phyloP scores from a whole-genome alignment of 2,329 filamentous ascomycete genomes.

The Paecilomyces niveus region DNA sequence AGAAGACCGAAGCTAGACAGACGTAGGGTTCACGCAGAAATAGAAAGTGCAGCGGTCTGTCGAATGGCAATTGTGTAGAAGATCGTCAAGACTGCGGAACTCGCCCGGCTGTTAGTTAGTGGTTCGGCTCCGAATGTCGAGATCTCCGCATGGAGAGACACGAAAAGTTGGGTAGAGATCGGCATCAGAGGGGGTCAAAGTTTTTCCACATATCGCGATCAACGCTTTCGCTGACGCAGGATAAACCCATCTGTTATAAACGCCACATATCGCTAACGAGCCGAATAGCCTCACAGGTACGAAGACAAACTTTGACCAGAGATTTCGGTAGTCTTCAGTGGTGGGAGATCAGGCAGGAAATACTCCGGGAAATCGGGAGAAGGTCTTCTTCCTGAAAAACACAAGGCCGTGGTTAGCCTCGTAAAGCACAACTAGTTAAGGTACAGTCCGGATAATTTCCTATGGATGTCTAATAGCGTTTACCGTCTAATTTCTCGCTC shows the following conservation, averaged over 20 bases:
- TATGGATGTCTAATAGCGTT: too few relatives aligned
- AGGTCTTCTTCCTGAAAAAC: too few relatives aligned
- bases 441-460: too few relatives aligned
- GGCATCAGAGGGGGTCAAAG: neutral
- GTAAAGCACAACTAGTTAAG: too few relatives aligned
- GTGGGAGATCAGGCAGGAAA: neutral
- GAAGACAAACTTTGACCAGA: neutral
- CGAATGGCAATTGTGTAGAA: too few relatives aligned
- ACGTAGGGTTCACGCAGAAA: neutral
- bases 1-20: neutral
- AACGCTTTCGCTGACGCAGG: neutral
- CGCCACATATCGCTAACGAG: neutral
- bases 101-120: too few relatives aligned
- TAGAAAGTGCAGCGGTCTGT: neutral
- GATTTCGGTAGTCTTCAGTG: neutral
- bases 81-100: too few relatives aligned
- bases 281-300: neutral
- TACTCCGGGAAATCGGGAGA: neutral
- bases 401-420: too few relatives aligned
- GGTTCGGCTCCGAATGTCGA: neutral
- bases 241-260: neutral
- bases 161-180: neutral
- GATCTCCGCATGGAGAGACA: neutral
- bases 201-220: constrained; percentile 1
- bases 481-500: neutral